Base-by-base conservation (phyloP, 2,329 filamentous ascomycete genomes). In the Clonostachys byssicola region DNA sequence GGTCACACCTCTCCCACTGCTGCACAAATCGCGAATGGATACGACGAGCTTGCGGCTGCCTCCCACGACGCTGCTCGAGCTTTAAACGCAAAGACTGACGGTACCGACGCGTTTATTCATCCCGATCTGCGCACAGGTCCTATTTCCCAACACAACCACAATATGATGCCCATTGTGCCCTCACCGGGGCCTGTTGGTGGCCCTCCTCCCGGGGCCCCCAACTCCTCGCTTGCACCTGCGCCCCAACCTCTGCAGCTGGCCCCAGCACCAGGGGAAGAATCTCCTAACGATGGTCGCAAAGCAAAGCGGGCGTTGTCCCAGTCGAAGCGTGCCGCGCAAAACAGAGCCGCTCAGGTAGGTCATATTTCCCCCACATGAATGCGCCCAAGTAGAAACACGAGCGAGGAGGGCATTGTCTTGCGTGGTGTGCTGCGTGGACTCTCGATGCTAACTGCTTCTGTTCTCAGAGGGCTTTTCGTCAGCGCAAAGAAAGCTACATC, bases 401-500 rank as follows among this genome's bases (percentile, higher is more conserved):
- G 23, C 23, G 23, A 10, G 8, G 23, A 30, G 23, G 23, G 23
- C 23, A 30, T 30, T 6, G 23, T 30, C 10, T 30, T 30, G 10
- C 23, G 23, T 30, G 23, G 8, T 30, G 18, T 8, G 9, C 18
- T 14, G n/a, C 20, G 43, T 40, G 23, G 40, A 38, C 38, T n/a
- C 38, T n/a, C 16, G 14, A 42, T n/a, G 12, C 13, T 6, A 14
- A 33, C 17, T 18, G 16, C 36, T 44, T 30, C 34, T 39, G 12
- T 44, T 18, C 43, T 10, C 58, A 99, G 92, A 84, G 94, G 64
- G 94, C 94, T 40, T 99, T 99, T 70, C 89, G 94, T 40, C 92
- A 97, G 71, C 88, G 94, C 52, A 99, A 99, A 65, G 94, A 99
- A 69, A 89, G 89, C 42, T 96, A 99, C 66, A 99, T 99, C 67